These are phyloP conservation scores for Citeromyces nyonsensis DNA, from an alignment of 805 yeast species.

Conservation along the genomic window DNA sequence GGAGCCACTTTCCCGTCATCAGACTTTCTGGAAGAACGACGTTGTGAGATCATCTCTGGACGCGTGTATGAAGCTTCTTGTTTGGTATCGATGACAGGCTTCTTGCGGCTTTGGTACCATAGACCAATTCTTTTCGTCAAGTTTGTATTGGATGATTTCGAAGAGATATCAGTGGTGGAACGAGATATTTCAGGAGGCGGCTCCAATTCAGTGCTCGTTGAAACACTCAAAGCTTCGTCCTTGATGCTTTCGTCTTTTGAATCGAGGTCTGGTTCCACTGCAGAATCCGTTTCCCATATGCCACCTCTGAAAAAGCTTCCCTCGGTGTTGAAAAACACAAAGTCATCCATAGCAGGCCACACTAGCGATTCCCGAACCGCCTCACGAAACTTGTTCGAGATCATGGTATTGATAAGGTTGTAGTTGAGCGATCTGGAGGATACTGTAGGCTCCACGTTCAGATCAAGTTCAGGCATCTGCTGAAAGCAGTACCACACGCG, in stretches of 20 bases:
- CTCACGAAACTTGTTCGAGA: conserved; percentile 65
- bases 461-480: conserved; percentile 57
- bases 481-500: conserved; percentile 87
- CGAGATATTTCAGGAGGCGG: conserved; percentile 8
- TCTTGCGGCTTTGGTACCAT: conserved; percentile 42
- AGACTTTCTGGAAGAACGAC: conserved; percentile 10
- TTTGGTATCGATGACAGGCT: conserved; percentile 5
- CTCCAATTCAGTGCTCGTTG: conserved; percentile 2
- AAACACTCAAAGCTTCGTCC: conserved; percentile 1
- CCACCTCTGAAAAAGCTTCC: conserved; percentile 82
- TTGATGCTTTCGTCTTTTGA: conserved; percentile 4
- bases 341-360: conserved; percentile 79
- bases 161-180: neutral
- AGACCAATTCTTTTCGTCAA: conserved; percentile 48
- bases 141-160: conserved; percentile 14
- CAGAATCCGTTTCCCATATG: conserved; percentile 52
- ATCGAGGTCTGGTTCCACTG: conserved; percentile 6
- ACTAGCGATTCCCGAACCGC: conserved; percentile 72
- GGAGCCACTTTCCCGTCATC: conserved; percentile 2
- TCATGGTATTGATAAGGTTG: conserved; percentile 63
- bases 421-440: conserved; percentile 73
- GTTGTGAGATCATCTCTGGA: conserved; percentile 55
- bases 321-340: conserved; percentile 50
- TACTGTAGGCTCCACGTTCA: conserved; percentile 82
- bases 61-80: conserved; percentile 14